phyloP scores from a whole-genome alignment of 2,329 filamentous ascomycete genomes.

The Aspergillus spinulosporus region DNA sequence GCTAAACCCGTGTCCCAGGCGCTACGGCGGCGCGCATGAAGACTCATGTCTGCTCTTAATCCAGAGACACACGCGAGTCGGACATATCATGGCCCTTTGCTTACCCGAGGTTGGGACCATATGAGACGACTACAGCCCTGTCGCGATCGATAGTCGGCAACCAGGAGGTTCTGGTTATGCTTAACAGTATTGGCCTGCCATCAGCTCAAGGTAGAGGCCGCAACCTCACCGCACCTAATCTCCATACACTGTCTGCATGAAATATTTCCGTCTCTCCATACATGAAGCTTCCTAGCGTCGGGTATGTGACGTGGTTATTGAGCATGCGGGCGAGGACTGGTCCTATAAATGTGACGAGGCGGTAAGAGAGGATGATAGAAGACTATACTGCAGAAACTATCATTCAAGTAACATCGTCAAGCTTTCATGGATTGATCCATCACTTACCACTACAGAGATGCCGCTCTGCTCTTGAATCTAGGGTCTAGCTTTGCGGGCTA shows the following conservation, averaged over 20 bases:
- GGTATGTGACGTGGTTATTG: too few relatives aligned
- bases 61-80: not conserved
- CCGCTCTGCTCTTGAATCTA: too few relatives aligned
- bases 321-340: too few relatives aligned
- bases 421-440: too few relatives aligned
- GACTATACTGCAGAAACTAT: not conserved
- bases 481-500: too few relatives aligned
- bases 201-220: too few relatives aligned
- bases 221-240: not conserved
- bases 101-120: constrained; percentile 37
- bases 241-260: not conserved
- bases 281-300: not conserved
- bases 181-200: too few relatives aligned
- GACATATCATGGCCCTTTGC: constrained; percentile 36
- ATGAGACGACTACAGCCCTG: constrained; percentile 37
- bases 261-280: not conserved
- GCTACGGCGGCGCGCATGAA: constrained; percentile 41
- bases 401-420: too few relatives aligned
- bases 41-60: constrained; percentile 4
- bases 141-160: constrained; percentile 40
- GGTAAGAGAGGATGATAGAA: too few relatives aligned
- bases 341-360: too few relatives aligned
- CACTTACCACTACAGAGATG: too few relatives aligned
- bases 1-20: constrained; percentile 45
- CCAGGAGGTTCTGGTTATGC: not conserved